Conservation (phyloP, 2,329 filamentous ascomycete genomes). For the Juglanconis sp. region DNA sequence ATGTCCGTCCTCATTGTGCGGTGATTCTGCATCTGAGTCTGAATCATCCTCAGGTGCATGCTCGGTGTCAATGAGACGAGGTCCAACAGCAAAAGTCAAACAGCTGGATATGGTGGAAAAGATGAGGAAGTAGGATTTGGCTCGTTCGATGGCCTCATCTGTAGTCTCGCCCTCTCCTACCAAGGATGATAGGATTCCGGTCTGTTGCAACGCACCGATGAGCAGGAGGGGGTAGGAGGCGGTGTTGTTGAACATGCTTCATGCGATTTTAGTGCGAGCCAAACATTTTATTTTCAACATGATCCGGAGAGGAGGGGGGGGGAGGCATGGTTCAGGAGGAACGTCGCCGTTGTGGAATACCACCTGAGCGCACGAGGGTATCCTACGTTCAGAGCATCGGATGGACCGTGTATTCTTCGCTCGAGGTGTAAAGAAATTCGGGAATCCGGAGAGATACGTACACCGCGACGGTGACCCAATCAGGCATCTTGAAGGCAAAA, state of each 20-base stretch:
- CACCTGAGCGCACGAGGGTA: no score
- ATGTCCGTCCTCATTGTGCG: constrained; percentile 24
- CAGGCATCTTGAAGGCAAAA: constrained; percentile 37
- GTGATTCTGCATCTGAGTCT: constrained; percentile 6
- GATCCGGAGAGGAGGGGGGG: no score
- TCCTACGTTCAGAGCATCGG: no score
- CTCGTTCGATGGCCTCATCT: constrained; percentile 50
- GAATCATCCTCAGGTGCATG: constrained; percentile 31
- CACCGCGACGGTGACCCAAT: constrained; percentile 37
- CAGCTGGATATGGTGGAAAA: constrained; percentile 62
- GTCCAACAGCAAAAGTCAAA: constrained; percentile 62
- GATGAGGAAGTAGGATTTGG: constrained; percentile 63
- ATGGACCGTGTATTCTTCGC: no score
- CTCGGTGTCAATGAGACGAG: constrained; percentile 50
- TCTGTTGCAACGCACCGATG: constrained; percentile 40
- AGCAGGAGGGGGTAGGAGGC: constrained; percentile 45
- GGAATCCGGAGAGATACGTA: constrained; percentile 17
- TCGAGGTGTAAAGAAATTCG: no score
- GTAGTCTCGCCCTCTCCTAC: constrained; percentile 39
- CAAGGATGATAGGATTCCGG: constrained; percentile 53
- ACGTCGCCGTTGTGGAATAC: no score
- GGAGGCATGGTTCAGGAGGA: no score
- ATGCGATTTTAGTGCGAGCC: no score
- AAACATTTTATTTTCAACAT: no score
- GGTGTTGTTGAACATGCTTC: constrained; percentile 47